phyloP scores from a whole-genome alignment of 2,329 filamentous ascomycete genomes.

The Pyrenophora teres region DNA sequence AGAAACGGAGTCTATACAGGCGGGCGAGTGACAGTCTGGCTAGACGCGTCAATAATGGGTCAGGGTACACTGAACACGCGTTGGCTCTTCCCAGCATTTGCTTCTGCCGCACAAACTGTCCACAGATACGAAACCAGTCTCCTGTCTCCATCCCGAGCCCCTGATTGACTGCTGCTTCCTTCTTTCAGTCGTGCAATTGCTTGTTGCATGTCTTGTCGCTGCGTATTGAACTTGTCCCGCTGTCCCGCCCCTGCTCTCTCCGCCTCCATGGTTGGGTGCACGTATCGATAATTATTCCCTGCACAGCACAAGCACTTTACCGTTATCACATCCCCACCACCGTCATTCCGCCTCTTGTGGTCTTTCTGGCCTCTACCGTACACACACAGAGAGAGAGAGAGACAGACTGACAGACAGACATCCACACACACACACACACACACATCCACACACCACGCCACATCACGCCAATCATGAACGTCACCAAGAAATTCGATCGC shows the following conservation, averaged over 20 bases:
- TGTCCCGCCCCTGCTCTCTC: slow-evolving; percentile 13
- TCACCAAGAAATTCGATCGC: slow-evolving; percentile 89
- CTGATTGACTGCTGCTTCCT: neutral
- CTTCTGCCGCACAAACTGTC: slow-evolving; percentile 2
- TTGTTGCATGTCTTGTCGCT: neutral
- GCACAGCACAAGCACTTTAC: slow-evolving; percentile 22
- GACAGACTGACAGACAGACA: too few species aligned
- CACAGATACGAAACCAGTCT: slow-evolving; percentile 9
- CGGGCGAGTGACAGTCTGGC: neutral
- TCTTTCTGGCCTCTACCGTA: slow-evolving; percentile 1
- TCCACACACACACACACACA: neutral
- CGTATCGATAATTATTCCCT: slow-evolving; percentile 25
- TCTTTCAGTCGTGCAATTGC: neutral
- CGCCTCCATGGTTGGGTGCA: slow-evolving; percentile 6
- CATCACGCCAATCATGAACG: slow-evolving; percentile 55
- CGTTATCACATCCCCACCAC: slow-evolving; percentile 17
- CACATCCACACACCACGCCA: too few species aligned
- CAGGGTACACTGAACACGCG: slow-evolving; percentile 11
- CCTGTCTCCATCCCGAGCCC: neutral
- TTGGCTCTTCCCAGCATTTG: slow-evolving; percentile 1
- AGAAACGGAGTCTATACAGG: too few species aligned
- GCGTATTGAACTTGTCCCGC: slow-evolving; percentile 3
- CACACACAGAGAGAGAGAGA: neutral
- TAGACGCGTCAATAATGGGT: too few species aligned
- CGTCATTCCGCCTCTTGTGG: slow-evolving; percentile 10